These are phyloP conservation scores for Chrysoporthe deuterocubensis DNA, from an alignment of 2,329 filamentous ascomycete genomes.

Conservation along the genomic window DNA sequence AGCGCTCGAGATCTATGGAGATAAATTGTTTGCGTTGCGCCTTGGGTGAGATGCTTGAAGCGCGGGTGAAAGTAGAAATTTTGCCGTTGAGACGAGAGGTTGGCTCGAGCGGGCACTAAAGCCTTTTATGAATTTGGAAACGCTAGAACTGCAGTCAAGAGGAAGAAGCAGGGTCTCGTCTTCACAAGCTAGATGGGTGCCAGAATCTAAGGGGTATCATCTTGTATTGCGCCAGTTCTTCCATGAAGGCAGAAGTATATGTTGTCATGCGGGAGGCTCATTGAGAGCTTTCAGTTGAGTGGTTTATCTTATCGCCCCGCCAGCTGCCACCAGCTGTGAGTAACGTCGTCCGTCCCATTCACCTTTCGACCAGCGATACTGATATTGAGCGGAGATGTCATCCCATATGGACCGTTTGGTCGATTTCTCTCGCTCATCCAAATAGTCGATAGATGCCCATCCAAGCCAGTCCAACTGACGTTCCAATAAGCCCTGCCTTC, in stretches of 20 bases:
- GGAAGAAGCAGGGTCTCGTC: neutral
- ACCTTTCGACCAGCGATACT: neutral
- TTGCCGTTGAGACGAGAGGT: conserved; percentile 3
- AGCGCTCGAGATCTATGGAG: neutral
- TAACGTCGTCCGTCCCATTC: conserved; percentile 8
- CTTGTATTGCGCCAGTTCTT: conserved; percentile 4
- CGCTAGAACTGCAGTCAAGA: neutral
- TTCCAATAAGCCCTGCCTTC: conserved; percentile 66
- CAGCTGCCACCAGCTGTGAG: conserved; percentile 23
- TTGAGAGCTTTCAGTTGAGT: neutral
- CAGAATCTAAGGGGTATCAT: neutral
- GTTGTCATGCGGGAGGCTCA: neutral
- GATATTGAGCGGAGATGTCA: conserved; percentile 9
- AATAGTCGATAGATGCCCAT: conserved; percentile 72
- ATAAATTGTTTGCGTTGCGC: neutral
- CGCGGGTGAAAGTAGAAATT: conserved; percentile 19
- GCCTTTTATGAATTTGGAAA: neutral
- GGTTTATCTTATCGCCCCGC: conserved; percentile 26
- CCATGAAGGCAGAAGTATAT: neutral
- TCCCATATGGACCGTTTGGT: no score
- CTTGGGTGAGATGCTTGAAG: neutral
- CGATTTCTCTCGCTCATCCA: conserved; percentile 45
- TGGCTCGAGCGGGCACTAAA: neutral
- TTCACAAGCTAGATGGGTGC: neutral
- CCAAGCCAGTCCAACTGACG: conserved; percentile 70